Percentiles rank a stretch among this genome's conserved stretches.
Conservation (phyloP, 352 stramenopile species). For the Phytophthora constricta region DNA sequence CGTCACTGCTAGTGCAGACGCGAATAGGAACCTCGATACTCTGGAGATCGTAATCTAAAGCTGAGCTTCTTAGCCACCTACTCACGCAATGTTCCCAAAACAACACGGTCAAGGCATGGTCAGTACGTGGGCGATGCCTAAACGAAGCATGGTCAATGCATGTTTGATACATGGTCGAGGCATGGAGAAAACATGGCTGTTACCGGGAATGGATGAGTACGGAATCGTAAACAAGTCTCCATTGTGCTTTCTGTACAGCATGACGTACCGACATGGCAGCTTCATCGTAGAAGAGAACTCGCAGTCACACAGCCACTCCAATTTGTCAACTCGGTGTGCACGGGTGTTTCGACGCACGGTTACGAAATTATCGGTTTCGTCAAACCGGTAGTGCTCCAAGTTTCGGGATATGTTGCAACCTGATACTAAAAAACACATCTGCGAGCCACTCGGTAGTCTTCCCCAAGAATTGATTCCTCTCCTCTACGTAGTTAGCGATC, state of each 20-base stretch:
- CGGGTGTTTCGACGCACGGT: neutral
- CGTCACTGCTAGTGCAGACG: neutral
- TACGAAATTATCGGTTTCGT: constrained; percentile 3
- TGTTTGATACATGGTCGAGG: constrained; percentile 5
- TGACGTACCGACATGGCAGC: constrained; percentile 4
- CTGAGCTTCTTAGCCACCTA: neutral
- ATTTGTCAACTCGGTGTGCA: constrained; percentile 4
- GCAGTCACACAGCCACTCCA: constrained; percentile 1
- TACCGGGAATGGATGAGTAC: constrained; percentile 5
- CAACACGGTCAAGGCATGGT: constrained; percentile 3
- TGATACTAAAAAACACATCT: constrained; percentile 1
- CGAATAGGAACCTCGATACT: no score
- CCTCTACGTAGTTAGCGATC: neutral
- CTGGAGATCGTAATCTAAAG: neutral
- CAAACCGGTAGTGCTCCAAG: neutral
- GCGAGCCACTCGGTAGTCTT: constrained; percentile 6
- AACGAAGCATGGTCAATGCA: constrained; percentile 4
- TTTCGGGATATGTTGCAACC: neutral
- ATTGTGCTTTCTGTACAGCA: constrained; percentile 2
- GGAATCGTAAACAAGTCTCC: neutral
- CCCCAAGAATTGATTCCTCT: constrained; percentile 7
- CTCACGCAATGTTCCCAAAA: neutral
- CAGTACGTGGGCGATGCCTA: constrained; percentile 1
- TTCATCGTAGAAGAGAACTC: constrained; percentile 8
- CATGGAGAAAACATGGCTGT: no score